These are phyloP conservation scores for Chrysoporthe puriensis DNA, from an alignment of 2,329 filamentous ascomycete genomes.

Conservation along the genomic window DNA sequence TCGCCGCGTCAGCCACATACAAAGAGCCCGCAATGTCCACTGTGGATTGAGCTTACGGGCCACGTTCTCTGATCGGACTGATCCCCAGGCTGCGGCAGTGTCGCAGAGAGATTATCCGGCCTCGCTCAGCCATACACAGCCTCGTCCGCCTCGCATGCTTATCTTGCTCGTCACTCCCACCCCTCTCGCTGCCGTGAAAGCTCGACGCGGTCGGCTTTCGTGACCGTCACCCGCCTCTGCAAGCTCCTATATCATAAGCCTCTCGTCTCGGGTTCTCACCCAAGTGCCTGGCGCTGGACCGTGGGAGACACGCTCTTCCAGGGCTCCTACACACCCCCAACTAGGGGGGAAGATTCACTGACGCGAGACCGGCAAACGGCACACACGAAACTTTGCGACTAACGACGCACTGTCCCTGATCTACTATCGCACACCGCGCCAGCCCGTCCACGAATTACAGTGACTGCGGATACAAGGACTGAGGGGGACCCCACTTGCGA, in stretches of 20 bases:
- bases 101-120: not conserved
- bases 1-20: conserved; percentile 10
- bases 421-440: not conserved
- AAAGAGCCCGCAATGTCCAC: not conserved
- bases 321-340: not conserved
- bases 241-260: conserved; percentile 7
- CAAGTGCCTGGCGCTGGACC: conserved; percentile 6
- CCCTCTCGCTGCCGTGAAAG: not conserved
- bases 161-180: not conserved
- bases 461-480: conserved; percentile 6
- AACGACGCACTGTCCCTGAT: conserved; percentile 8
- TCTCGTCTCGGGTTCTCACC: not conserved
- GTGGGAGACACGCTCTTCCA: not conserved
- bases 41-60: not conserved
- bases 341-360: not conserved
- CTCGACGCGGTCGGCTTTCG: not conserved
- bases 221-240: not conserved
- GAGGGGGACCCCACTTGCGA: conserved; percentile 9
- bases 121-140: conserved; percentile 15
- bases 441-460: not conserved
- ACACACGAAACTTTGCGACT: not conserved
- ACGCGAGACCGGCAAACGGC: conserved; percentile 2
- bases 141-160: conserved; percentile 12
- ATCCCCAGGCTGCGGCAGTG: not conserved
- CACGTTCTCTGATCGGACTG: not conserved